These are phyloP conservation scores for Kluyveromyces nonfermentans DNA, from an alignment of 805 yeast species.

Conservation along the genomic window DNA sequence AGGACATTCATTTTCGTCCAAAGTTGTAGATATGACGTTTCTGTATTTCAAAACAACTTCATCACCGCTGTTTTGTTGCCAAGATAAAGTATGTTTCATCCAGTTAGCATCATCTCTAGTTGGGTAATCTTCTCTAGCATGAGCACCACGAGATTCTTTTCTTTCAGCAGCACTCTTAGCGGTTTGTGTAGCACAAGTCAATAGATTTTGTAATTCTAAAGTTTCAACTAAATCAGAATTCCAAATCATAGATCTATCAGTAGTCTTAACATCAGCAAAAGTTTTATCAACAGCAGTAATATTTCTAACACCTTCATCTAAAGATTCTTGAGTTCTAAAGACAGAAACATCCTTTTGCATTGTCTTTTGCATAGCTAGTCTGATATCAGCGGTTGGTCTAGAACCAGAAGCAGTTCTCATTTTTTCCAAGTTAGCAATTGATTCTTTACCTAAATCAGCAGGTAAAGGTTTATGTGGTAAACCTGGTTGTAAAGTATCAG, in stretches of 20 bases:
- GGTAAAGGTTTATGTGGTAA: slow-evolving; percentile 76
- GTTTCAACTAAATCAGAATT: slow-evolving; percentile 95
- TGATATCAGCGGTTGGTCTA: slow-evolving; percentile 75
- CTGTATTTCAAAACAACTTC: slow-evolving; percentile 74
- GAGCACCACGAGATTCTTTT: slow-evolving; percentile 98
- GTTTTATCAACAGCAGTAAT: slow-evolving; percentile 67
- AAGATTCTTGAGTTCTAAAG: slow-evolving; percentile 85
- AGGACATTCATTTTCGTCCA: slow-evolving; percentile 88
- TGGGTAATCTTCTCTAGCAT: slow-evolving; percentile 96
- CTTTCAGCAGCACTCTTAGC: slow-evolving; percentile 91
- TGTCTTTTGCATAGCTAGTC: slow-evolving; percentile 86
- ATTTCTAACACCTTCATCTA: slow-evolving; percentile 83
- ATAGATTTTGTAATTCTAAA: slow-evolving; percentile 87
- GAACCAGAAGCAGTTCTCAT: slow-evolving; percentile 81
- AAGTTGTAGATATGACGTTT: slow-evolving; percentile 69
- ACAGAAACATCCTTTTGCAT: slow-evolving; percentile 98
- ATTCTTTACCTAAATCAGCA: slow-evolving; percentile 79
- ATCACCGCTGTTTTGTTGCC: slow-evolving; percentile 70
- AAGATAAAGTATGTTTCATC: slow-evolving; percentile 96
- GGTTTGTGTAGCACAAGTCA: slow-evolving; percentile 95
- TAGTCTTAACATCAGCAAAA: slow-evolving; percentile 68
- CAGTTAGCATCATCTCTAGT: slow-evolving; percentile 92
- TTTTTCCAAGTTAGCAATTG: slow-evolving; percentile 83
- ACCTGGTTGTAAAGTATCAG: slow-evolving; percentile 80
- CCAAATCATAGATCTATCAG: slow-evolving; percentile 98